Conservation (phyloP, 2,329 filamentous ascomycete species). For the Colletotrichum sp. region DNA sequence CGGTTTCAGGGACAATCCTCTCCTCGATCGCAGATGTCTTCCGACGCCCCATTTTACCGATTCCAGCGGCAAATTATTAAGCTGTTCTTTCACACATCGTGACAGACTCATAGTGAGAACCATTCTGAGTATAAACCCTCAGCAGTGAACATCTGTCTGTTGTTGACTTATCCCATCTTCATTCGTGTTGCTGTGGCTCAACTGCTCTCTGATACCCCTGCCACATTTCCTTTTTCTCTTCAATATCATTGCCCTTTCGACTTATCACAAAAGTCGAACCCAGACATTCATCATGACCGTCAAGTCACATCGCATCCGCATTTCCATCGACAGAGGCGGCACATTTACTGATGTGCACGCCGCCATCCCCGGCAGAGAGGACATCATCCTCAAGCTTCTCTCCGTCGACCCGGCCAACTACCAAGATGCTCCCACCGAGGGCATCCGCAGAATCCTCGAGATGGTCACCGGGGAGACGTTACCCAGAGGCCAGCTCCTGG, state of each 20-base stretch:
- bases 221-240: neutral
- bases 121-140: neutral
- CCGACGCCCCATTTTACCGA: slow-evolving; percentile 9
- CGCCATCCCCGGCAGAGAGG: slow-evolving; percentile 67
- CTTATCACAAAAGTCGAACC: neutral
- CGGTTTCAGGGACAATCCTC: neutral
- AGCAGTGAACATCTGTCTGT: neutral
- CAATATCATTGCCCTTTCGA: neutral
- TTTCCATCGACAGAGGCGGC: slow-evolving; percentile 36
- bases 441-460: slow-evolving; percentile 60
- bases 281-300: slow-evolving; percentile 23
- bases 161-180: neutral
- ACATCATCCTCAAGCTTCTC: slow-evolving; percentile 74
- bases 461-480: slow-evolving; percentile 34
- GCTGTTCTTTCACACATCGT: neutral
- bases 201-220: neutral
- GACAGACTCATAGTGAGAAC: neutral
- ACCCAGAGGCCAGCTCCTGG: slow-evolving; percentile 37
- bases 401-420: slow-evolving; percentile 77
- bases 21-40: neutral
- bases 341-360: slow-evolving; percentile 77
- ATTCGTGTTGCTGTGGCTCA: neutral
- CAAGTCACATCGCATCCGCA: slow-evolving; percentile 33
- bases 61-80: slow-evolving; percentile 6
- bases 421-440: slow-evolving; percentile 75